Evolutionary conservation across 305 asterid genomes (phyloP), one percentile per base, ranked within the genome.

Genomic region (Fraxinus ornus): DNA sequence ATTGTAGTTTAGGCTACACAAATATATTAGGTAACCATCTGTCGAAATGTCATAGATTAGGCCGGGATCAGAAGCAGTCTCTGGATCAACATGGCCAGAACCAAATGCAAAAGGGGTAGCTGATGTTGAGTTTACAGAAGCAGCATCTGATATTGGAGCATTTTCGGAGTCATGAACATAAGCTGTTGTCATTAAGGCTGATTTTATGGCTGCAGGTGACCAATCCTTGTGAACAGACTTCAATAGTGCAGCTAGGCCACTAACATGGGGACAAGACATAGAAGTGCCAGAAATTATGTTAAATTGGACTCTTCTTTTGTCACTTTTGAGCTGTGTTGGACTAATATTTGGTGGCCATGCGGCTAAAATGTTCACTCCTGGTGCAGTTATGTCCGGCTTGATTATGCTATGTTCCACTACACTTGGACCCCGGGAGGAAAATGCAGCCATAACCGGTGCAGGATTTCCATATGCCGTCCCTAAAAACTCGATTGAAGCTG

Each of bases 191-290:
- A 93, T 92, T 5, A 93, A 12, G 71, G 97, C 97, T 4, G 97
- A 93, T 57, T 90, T 93, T 39, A 93, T 87, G 9, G 94, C 97
- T 17, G 97, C 95, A 1, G 97, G 95, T 5, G 97, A 93, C 97
- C 97, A 93, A 10, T 84, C 79, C 49, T 49, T 64, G 77, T 88
- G 97, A 33, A 55, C 60, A 9, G 95, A 90, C 81, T 89, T 93
- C 66, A 93, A 86, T 0, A 93, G 84, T 36, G 95, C 97, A 2
- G 92, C 92, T 35, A 93, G 35, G 77, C 97, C 97, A 75, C 92
- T 88, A 7, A 93, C 87, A 47, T 93, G 97, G 5, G 97, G 97
- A 30, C 97, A 93, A 0, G 97, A 93, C 97, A 93, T 93, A 26
- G 97, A 93, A 10, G 97, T 93, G 64, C 97, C 97, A 0, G 97